Base-by-base conservation (phyloP, 2,329 filamentous ascomycete genomes). In the Whalleya microplaca region DNA sequence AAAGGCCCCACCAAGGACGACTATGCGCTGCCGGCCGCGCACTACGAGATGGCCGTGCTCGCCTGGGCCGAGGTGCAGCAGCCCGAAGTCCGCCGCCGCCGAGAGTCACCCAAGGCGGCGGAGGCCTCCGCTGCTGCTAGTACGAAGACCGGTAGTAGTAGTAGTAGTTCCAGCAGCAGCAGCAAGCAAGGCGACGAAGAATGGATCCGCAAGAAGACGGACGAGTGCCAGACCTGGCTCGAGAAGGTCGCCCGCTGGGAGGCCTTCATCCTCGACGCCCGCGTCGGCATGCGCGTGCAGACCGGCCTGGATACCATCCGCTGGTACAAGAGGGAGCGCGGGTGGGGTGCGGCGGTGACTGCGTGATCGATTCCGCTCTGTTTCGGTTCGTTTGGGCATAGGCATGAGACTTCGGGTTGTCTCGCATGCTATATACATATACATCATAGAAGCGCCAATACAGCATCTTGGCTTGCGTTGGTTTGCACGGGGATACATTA, bases 11-110 rank as follows among this genome's bases (percentile, higher is more conserved):
- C 82, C 1, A 85, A 81, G 55, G 89, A 93, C 56, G 87, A 89
- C 66, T 93, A 90, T 77, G 79, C 85, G 9, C 78, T 83, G 6
- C 91, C 94, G 0, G 85, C 87, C 0, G 92, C 90, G 1, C 81
- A 91, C 63, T 97, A 97, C 73, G 95, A 99, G 74, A 85, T 95
- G 78, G 92, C 87, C 0, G 91, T 90, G 7, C 85, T 91, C 52
- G 78, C 88, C 1, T 99, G 94, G 93, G 80, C 83, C 55, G 89
- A 94, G 66, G 80, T 78, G 50, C 80, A 76, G 64, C 70, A 74
- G 27, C 72, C 77, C 1, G 66, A 64, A 54, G 20, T 74, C 66
- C 58, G 70, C n/a, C n/a, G n/a, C n/a, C n/a, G n/a, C n/a, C n/a
- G n/a, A n/a, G n/a, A n/a, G n/a, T n/a, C n/a, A 68, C 2, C 0